These are phyloP conservation scores for Pseudogymnoascus sp. DNA, from an alignment of 2,329 filamentous ascomycete species.

Conservation along the genomic window DNA sequence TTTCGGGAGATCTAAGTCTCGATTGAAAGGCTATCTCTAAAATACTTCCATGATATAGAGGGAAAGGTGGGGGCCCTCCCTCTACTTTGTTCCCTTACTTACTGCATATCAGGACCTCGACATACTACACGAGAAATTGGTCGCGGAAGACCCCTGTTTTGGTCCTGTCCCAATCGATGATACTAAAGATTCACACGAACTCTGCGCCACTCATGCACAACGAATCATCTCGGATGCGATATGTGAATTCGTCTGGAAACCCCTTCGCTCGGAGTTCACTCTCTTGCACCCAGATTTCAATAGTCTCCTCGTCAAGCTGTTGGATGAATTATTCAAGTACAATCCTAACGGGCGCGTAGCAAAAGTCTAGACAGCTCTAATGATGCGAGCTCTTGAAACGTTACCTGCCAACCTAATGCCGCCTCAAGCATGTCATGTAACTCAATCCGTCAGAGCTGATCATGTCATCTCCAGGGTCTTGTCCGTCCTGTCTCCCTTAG, in stretches of 20 bases:
- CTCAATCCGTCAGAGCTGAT: slow-evolving; percentile 5
- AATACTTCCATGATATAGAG: no score
- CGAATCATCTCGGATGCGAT: slow-evolving; percentile 15
- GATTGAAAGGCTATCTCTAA: no score
- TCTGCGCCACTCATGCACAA: slow-evolving; percentile 15
- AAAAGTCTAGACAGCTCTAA: slow-evolving; percentile 16
- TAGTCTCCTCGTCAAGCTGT: slow-evolving; percentile 11
- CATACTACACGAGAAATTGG: slow-evolving; percentile 11
- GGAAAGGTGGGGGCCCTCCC: neutral
- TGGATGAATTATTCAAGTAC: slow-evolving; percentile 6
- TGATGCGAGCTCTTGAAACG: slow-evolving; percentile 12
- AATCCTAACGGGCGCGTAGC: slow-evolving; percentile 10
- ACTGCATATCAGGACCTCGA: slow-evolving; percentile 12
- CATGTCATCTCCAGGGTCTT: slow-evolving; percentile 10
- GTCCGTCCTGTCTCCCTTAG: slow-evolving; percentile 10
- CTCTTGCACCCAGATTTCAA: slow-evolving; percentile 9
- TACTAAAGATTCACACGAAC: slow-evolving; percentile 12
- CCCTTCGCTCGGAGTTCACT: slow-evolving; percentile 12
- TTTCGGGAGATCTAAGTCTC: no score
- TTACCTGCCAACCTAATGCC: neutral
- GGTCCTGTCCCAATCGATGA: slow-evolving; percentile 14
- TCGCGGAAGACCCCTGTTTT: slow-evolving; percentile 10
- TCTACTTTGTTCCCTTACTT: slow-evolving; percentile 4
- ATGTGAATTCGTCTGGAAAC: slow-evolving; percentile 14
- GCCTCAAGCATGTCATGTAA: neutral